Percentiles rank a stretch among this genome's conserved stretches.
These are phyloP conservation scores for Cordyceps sp. DNA, from an alignment of 2,329 filamentous ascomycete species.

Conservation along the genomic window DNA sequence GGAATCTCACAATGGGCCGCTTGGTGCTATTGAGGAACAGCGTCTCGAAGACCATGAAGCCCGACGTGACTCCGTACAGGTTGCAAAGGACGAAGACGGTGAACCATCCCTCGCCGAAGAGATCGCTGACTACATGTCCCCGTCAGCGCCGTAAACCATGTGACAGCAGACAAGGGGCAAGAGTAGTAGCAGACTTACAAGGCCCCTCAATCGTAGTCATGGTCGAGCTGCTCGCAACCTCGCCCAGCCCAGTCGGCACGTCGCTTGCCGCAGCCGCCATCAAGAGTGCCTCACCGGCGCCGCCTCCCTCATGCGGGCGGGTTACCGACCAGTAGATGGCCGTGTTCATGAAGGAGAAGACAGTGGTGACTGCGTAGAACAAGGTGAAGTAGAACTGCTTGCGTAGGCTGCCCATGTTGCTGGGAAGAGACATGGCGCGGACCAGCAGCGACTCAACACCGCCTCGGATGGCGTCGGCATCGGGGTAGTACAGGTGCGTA, in stretches of 20 bases:
- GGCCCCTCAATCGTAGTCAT: neutral
- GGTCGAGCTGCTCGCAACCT: neutral
- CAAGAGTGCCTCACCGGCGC: neutral
- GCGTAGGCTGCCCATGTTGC: conserved; percentile 20
- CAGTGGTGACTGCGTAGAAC: conserved; percentile 28
- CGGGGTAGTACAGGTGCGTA: conserved; percentile 31
- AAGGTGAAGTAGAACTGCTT: conserved; percentile 31
- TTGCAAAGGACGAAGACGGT: conserved; percentile 28
- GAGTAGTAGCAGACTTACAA: neutral
- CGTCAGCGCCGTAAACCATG: conserved; percentile 5
- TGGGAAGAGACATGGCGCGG: conserved; percentile 26
- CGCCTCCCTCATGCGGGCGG: conserved; percentile 10
- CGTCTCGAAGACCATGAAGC: conserved; percentile 27
- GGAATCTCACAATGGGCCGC: conserved; percentile 25
- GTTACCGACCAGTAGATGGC: conserved; percentile 31
- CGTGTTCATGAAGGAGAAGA: conserved; percentile 32
- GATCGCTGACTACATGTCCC: conserved; percentile 22
- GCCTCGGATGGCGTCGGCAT: conserved; percentile 18
- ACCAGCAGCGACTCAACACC: conserved; percentile 19
- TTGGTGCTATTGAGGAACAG: conserved; percentile 36
- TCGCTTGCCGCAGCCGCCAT: neutral
- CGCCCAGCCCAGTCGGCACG: neutral
- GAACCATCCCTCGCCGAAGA: conserved; percentile 31
- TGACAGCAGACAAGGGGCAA: neutral
- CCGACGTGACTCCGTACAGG: conserved; percentile 24